Percentiles rank a stretch among this genome's conserved stretches.
phyloP scores from a whole-genome alignment of 139 green algal genomes.

The Tetradesmus obliquus region DNA sequence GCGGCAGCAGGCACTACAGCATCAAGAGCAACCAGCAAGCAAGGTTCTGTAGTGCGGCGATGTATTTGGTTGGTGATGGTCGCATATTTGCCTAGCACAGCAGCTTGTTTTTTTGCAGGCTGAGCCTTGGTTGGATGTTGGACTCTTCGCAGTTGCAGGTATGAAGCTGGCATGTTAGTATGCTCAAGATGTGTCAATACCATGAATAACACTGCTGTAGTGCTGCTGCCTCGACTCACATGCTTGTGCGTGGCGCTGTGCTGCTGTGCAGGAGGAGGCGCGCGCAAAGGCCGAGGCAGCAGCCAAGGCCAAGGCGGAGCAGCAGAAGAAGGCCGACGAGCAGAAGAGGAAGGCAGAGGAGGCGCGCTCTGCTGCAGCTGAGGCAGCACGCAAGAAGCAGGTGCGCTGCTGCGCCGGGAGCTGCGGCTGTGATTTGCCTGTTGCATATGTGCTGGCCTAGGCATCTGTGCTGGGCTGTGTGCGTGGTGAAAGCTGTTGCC shows the following conservation, averaged over 20 bases:
- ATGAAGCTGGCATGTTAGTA: not conserved
- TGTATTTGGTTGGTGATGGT: no score
- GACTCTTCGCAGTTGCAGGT: no score
- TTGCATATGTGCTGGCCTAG: not conserved
- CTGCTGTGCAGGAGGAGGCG: conserved; percentile 11
- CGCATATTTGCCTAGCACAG: not conserved
- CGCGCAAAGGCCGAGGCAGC: conserved; percentile 4
- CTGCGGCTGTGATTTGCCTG: not conserved
- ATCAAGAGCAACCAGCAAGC: no score
- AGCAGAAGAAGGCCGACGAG: conserved; percentile 6
- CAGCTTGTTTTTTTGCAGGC: no score
- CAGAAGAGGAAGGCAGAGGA: conserved; percentile 1
- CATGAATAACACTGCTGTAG: not conserved
- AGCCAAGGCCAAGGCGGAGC: conserved; percentile 5
- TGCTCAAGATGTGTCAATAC: not conserved
- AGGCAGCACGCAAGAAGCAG: conserved; percentile 35
- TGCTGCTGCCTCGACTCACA: not conserved
- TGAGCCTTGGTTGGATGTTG: no score
- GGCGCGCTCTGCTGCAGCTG: conserved; percentile 26
- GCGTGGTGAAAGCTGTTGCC: not conserved
- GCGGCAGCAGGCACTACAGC: not conserved
- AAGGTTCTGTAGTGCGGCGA: no score
- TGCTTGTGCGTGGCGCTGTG: not conserved
- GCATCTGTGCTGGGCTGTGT: not conserved
- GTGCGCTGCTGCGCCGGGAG: not conserved